Evolutionary conservation across 768 basidiomycete species (phyloP).

Genomic region (Macrolepiota dolichaula): DNA sequence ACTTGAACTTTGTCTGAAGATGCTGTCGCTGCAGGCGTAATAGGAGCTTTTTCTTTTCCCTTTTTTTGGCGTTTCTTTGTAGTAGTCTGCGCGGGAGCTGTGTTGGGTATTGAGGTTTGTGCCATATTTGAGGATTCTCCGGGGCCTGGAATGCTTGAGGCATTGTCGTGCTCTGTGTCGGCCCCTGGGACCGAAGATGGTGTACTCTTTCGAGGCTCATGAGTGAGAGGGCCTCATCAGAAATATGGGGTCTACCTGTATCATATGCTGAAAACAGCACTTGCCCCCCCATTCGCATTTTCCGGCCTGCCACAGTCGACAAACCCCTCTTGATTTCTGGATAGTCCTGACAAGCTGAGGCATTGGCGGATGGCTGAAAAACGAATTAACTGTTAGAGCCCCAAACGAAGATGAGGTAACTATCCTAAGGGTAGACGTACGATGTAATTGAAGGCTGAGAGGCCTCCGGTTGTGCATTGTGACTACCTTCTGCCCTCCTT

Average conservation of each 20-base stretch:
- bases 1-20: background rate
- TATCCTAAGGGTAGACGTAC: background rate
- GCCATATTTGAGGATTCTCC: background rate
- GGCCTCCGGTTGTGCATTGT: background rate
- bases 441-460: background rate
- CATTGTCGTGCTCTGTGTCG: background rate
- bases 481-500: background rate
- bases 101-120: background rate
- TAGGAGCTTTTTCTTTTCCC: background rate
- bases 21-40: background rate
- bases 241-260: background rate
- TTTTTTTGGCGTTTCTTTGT: background rate
- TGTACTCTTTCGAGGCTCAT: background rate
- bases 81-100: background rate
- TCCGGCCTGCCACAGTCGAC: background rate
- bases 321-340: background rate
- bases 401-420: background rate
- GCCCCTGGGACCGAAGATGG: background rate
- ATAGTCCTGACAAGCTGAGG: background rate
- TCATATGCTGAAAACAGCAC: constrained; percentile 3
- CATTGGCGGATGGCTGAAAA: background rate
- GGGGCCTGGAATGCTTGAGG: background rate
- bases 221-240: background rate
- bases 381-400: background rate
- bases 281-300: constrained; percentile 6